A percentile compares a stretch with the other conserved stretches of the same genome.
Evolutionary conservation across 495 filamentous ascomycete genomes (phyloP).

Genomic region (Filosporella fistucella): DNA sequence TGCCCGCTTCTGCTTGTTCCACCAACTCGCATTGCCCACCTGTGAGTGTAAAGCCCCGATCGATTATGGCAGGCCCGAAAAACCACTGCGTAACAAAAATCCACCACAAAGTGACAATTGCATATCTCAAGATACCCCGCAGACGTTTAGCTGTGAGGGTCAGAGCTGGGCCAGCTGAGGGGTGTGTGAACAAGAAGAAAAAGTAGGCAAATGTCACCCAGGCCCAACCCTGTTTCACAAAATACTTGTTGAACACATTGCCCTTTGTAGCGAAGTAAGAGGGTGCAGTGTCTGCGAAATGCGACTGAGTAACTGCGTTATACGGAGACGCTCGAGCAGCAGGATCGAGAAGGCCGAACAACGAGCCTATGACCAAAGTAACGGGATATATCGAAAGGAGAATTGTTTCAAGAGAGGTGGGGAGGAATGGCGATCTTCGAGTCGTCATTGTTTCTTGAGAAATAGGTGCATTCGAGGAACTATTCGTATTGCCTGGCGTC

Average conservation of each 20-base stretch:
- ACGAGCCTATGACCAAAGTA: slow-evolving; percentile 71
- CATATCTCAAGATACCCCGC: slow-evolving; percentile 61
- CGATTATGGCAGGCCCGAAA: slow-evolving; percentile 86
- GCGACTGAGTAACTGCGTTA: slow-evolving; percentile 47
- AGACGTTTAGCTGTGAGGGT: slow-evolving; percentile 35
- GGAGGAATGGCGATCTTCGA: slow-evolving; percentile 26
- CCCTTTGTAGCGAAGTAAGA: slow-evolving; percentile 90
- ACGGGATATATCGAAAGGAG: slow-evolving; percentile 66
- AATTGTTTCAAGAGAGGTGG: slow-evolving; percentile 57
- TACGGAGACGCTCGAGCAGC: slow-evolving; percentile 56
- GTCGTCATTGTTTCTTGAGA: slow-evolving; percentile 5
- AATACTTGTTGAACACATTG: slow-evolving; percentile 85
- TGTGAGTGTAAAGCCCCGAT: slow-evolving; percentile 74
- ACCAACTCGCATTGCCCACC: slow-evolving; percentile 72
- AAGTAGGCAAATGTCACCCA: slow-evolving; percentile 76
- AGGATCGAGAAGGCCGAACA: slow-evolving; percentile 76
- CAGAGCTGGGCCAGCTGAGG: slow-evolving; percentile 34
- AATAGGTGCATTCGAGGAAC: background rate
- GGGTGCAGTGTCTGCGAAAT: slow-evolving; percentile 55
- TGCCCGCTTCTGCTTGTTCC: slow-evolving; percentile 22
- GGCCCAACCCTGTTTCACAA: slow-evolving; percentile 93
- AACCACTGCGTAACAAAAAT: slow-evolving; percentile 88
- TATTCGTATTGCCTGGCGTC: background rate
- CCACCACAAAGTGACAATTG: slow-evolving; percentile 69
- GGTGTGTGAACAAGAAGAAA: slow-evolving; percentile 56